Evolutionary conservation across 805 yeast species (phyloP).

Genomic region (Metschnikowia arizonensis): DNA sequence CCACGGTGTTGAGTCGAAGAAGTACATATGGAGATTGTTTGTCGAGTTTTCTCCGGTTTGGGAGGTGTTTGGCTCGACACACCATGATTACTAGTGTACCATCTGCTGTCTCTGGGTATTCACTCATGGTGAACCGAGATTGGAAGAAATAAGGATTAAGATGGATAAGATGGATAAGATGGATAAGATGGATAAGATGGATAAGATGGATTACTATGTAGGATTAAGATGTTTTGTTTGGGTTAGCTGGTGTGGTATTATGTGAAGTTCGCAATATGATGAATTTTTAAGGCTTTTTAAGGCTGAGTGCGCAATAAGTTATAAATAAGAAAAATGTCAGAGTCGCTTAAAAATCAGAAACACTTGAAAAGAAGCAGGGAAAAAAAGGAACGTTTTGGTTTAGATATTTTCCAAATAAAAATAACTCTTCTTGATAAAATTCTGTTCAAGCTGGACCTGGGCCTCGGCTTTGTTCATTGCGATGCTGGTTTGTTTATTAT

Average conservation of each 20-base stretch:
- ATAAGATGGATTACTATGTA: no score
- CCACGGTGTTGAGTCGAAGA: slow-evolving; percentile 73
- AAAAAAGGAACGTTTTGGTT: neutral
- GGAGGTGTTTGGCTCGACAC: slow-evolving; percentile 77
- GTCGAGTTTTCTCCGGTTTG: slow-evolving; percentile 80
- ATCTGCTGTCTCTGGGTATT: slow-evolving; percentile 36
- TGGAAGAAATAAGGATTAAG: no score
- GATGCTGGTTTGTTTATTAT: slow-evolving; percentile 6
- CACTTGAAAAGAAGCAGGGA: neutral
- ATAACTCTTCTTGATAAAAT: neutral
- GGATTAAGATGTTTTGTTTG: no score
- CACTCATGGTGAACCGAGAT: slow-evolving; percentile 6
- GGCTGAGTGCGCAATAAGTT: neutral
- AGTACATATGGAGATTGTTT: slow-evolving; percentile 93
- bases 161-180: no score
- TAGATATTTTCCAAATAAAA: neutral
- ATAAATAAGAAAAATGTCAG: neutral
- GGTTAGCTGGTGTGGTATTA: no score
- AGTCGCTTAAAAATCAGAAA: neutral
- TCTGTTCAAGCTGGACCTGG: neutral
- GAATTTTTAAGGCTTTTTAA: no score
- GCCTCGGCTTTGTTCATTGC: neutral
- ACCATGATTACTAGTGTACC: slow-evolving; percentile 71
- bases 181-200: no score
- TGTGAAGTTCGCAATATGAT: neutral